Base-by-base conservation (phyloP, 495 filamentous ascomycete species). In the Xylaria castorea region DNA sequence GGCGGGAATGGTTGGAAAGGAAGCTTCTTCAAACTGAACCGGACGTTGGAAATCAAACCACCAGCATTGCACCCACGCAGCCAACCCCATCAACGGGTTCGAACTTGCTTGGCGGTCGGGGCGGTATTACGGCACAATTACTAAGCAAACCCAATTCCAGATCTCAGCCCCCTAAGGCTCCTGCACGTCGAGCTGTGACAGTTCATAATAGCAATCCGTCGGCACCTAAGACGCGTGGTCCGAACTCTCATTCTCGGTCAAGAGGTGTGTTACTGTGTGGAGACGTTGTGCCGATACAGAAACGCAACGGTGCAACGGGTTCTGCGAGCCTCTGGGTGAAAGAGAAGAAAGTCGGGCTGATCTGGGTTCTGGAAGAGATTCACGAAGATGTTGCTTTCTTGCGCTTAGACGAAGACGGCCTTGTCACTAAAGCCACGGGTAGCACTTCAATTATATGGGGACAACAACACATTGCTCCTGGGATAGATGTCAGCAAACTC, bases 291-390 rank as follows among this genome's bases (percentile, higher is more conserved):
- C 95, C 96, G 0, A 98, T 99, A 72, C 90, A 92, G 81, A 99
- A 98, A 80, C 90, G 95, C 66, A 97, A 99, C 79, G 97, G 97
- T 9, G 87, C 91, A 22, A 94, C 91, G 0, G 96, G 97, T 1
- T 92, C 95, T 46, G 96, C 96, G 46, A 98, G 94, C 79, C 84
- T 99, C 40, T 99, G 96, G 96, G 96, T 98, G 0, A 98, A 98
- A 84, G 96, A 99, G 81, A 99, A 99, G 79, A 88, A 89, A 55
- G 93, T 94, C 58, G 94, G 95, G 8, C 80, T 99, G 62, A 98
- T 99, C 66, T 99, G 96, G 96, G 96, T 99, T 20, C 79, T 99
- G 5, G 96, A 99, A 81, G 96, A 99, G 81, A 98, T 99, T 66
- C 93, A 93, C 67, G 96, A 99, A 83, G 94, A 99, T 78, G 90